Conservation (phyloP, 2,329 filamentous ascomycete genomes). For the Colletotrichum sp. region DNA sequence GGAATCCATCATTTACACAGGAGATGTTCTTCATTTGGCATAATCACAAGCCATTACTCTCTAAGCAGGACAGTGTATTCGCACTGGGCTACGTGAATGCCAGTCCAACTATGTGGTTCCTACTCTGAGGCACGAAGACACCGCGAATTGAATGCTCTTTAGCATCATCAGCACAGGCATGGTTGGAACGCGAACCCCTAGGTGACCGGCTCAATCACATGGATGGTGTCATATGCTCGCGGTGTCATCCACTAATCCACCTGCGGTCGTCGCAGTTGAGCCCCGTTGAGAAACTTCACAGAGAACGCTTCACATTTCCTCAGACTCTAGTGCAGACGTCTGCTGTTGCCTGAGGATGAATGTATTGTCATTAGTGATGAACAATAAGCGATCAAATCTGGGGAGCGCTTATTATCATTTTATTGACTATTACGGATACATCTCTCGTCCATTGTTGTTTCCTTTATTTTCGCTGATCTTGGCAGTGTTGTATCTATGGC, state of each 20-base stretch:
- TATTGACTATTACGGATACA: not conserved
- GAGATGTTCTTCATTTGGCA: not conserved
- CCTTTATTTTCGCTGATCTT: not conserved
- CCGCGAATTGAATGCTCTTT: not conserved
- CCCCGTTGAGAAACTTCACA: not conserved
- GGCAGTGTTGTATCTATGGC: not conserved
- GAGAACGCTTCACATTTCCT: rapidly evolving
- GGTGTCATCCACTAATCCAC: not conserved
- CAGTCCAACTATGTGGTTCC: rapidly evolving
- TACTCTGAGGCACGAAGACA: not conserved
- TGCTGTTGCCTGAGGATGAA: not conserved
- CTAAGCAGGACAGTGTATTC: not conserved
- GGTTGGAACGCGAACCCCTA: rapidly evolving
- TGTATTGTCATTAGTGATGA: not conserved
- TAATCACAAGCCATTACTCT: rapidly evolving
- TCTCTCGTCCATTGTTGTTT: rapidly evolving
- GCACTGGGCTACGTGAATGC: not conserved
- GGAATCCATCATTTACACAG: rapidly evolving
- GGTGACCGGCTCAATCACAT: not conserved
- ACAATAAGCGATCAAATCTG: rapidly evolving
- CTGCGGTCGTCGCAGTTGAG: not conserved
- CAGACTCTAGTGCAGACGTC: rapidly evolving
- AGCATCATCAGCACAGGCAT: not conserved
- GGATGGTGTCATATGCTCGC: not conserved
- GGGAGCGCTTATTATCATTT: rapidly evolving